phyloP scores from a whole-genome alignment of 306 rosid genomes.

The Quercus parvula region DNA sequence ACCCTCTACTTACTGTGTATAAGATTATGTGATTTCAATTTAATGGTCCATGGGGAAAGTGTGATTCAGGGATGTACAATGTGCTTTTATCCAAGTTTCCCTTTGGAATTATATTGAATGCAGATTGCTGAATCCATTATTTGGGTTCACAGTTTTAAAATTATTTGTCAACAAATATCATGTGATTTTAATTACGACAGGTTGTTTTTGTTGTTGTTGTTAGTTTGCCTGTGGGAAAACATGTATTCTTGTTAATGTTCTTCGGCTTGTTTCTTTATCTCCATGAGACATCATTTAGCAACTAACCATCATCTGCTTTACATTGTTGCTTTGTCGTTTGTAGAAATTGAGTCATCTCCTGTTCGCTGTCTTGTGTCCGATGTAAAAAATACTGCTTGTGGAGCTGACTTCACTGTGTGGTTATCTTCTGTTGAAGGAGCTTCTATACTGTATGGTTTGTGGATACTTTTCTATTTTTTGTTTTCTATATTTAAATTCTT shows the following conservation, averaged over 20 bases:
- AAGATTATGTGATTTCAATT: not conserved
- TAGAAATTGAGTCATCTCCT: conserved; percentile 81
- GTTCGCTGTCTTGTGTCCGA: conserved; percentile 88
- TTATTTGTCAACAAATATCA: not conserved
- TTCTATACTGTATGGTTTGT: conserved; percentile 88
- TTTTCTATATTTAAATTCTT: conserved; percentile 3
- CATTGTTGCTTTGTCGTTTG: conserved; percentile 14
- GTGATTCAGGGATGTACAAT: not conserved
- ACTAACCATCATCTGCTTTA: not conserved
- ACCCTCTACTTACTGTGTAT: not conserved
- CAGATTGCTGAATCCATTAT: not conserved
- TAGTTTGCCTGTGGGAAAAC: not conserved
- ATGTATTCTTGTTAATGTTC: not conserved
- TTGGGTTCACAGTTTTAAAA: not conserved
- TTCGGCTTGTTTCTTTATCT: not conserved
- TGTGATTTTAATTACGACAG: conserved; percentile 5
- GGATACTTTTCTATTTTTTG: conserved; percentile 17
- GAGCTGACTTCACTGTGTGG: conserved; percentile 93
- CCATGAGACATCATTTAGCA: not conserved
- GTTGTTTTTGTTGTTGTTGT: not conserved
- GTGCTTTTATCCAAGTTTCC: not conserved
- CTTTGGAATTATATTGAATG: not conserved
- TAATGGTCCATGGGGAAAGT: not conserved
- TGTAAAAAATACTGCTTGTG: conserved; percentile 68
- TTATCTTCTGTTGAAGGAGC: conserved; percentile 85